These are phyloP conservation scores for Colletotrichum liaoningense DNA, from an alignment of 2,329 filamentous ascomycete genomes.

Conservation along the genomic window DNA sequence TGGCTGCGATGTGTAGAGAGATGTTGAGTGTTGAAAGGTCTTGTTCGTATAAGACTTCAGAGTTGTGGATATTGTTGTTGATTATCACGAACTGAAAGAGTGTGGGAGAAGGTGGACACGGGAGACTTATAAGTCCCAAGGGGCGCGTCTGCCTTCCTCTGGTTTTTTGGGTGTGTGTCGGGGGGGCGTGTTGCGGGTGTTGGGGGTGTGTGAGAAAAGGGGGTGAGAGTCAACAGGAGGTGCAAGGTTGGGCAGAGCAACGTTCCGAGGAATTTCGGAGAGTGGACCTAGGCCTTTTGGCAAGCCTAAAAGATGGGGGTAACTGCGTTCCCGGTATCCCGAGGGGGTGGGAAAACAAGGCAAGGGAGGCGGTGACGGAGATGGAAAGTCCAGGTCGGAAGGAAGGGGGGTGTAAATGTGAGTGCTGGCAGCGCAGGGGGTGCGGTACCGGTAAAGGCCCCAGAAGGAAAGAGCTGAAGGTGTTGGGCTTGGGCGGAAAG, in stretches of 20 bases:
- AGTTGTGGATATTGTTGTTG: conserved; percentile 27
- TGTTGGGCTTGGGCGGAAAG: conserved; percentile 2
- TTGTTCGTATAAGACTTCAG: conserved; percentile 6
- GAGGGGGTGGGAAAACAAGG: conserved; percentile 35
- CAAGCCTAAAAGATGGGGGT: conserved; percentile 35
- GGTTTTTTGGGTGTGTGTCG: conserved; percentile 1
- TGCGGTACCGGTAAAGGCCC: neutral
- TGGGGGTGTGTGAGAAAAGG: neutral
- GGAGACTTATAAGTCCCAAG: conserved; percentile 32
- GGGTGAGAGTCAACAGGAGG: conserved; percentile 9
- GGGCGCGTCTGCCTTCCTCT: conserved; percentile 33
- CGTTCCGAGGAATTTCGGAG: conserved; percentile 35
- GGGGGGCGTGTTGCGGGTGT: neutral
- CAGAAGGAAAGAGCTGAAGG: neutral
- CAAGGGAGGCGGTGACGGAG: conserved; percentile 36
- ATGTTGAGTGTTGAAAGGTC: conserved; percentile 27
- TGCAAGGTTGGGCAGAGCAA: conserved; percentile 27
- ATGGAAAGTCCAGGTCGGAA: conserved; percentile 4
- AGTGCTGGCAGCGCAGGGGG: conserved; percentile 21
- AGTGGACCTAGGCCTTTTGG: conserved; percentile 14
- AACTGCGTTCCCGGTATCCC: conserved; percentile 30
- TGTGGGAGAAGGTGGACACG: conserved; percentile 33
- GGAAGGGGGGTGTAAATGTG: neutral
- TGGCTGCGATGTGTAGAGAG: conserved; percentile 44
- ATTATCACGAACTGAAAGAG: conserved; percentile 7